Evolutionary conservation across 2,329 filamentous ascomycete genomes (phyloP).

Genomic region (Xylaria sp.): DNA sequence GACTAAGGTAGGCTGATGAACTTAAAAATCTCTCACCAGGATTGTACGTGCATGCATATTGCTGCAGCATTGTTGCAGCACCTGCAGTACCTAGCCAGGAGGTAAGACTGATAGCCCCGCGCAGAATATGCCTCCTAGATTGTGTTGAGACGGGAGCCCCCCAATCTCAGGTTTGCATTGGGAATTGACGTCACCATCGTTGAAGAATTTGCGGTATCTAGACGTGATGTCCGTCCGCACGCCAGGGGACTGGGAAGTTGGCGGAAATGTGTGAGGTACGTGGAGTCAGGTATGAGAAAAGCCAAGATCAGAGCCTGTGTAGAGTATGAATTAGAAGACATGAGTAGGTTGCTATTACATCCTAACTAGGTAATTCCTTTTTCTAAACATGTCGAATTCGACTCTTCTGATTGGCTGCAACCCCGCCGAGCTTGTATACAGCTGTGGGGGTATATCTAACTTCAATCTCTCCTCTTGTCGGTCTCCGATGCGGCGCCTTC

Average conservation of each 20-base stretch:
- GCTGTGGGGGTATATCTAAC: conserved; percentile 21
- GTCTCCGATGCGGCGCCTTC: conserved; percentile 8
- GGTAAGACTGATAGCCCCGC: conserved; percentile 27
- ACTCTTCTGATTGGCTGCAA: conserved; percentile 32
- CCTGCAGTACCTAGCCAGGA: conserved; percentile 22
- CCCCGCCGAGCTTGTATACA: conserved; percentile 13
- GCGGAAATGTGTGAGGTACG: background rate
- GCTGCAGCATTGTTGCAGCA: conserved; percentile 15
- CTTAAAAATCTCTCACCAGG: conserved; percentile 35
- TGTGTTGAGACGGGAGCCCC: conserved; percentile 2
- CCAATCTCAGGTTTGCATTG: background rate
- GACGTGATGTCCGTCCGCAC: background rate
- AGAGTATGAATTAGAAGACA: conserved; percentile 5
- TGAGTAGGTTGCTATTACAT: background rate
- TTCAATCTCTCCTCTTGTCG: conserved; percentile 12
- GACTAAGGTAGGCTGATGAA: conserved; percentile 26
- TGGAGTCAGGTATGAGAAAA: background rate
- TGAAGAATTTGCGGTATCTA: background rate
- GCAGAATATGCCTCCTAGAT: conserved; percentile 14
- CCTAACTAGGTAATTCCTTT: conserved; percentile 13
- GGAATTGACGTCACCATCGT: conserved; percentile 21
- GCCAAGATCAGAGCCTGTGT: background rate
- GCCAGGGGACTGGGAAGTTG: background rate
- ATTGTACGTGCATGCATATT: conserved; percentile 17
- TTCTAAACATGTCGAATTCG: conserved; percentile 21